Evolutionary conservation across 1,284 basidiomycete species (phyloP).

Genomic region (Irpex sp.): DNA sequence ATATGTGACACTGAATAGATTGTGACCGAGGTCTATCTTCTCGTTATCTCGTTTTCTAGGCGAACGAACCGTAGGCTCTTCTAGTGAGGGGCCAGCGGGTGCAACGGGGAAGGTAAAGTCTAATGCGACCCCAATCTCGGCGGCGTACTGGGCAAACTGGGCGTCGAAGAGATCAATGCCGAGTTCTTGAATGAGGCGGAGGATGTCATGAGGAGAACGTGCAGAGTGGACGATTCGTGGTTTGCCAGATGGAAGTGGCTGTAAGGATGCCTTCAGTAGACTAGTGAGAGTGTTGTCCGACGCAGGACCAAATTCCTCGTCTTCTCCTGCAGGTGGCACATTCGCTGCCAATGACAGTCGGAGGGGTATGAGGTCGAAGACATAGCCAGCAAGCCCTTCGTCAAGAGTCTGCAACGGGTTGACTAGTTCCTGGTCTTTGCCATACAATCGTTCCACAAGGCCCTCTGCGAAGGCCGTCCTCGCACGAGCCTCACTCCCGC

Average conservation of each 20-base stretch:
- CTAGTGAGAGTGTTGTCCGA: slow-evolving; percentile 6
- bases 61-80: background rate
- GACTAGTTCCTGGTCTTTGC: slow-evolving; percentile 51
- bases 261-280: slow-evolving; percentile 58
- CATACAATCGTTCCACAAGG: slow-evolving; percentile 55
- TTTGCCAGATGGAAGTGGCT: slow-evolving; percentile 48
- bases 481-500: slow-evolving; percentile 51
- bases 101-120: slow-evolving; percentile 71
- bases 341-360: slow-evolving; percentile 24
- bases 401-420: slow-evolving; percentile 53
- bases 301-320: background rate
- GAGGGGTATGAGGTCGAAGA: slow-evolving; percentile 63
- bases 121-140: slow-evolving; percentile 65
- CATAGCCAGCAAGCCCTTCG: slow-evolving; percentile 64
- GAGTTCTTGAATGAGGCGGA: slow-evolving; percentile 55
- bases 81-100: background rate
- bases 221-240: slow-evolving; percentile 58
- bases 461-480: slow-evolving; percentile 58
- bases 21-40: slow-evolving; percentile 58
- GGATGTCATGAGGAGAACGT: slow-evolving; percentile 69
- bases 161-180: slow-evolving; percentile 77
- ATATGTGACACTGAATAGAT: slow-evolving; percentile 60
- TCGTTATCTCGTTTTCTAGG: slow-evolving; percentile 15
- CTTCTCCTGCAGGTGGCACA: background rate
- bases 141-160: slow-evolving; percentile 63